Base-by-base conservation (phyloP, 2,329 filamentous ascomycete genomes). In the Xylariales sp. region DNA sequence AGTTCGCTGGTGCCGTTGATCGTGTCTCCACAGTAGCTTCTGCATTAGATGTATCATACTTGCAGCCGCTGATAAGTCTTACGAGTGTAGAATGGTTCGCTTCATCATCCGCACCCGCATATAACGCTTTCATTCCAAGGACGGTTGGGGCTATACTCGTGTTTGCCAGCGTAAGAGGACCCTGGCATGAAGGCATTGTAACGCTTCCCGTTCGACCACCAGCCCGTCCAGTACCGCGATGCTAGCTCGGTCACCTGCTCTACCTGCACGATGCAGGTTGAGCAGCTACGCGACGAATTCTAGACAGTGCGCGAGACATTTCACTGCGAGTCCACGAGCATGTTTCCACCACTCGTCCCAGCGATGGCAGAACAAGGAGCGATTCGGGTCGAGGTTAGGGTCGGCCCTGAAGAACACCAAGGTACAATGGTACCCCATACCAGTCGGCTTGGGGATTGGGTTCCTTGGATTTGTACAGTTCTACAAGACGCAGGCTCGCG, bases 351-450 rank as follows among this genome's bases (percentile, higher is more conserved):
- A 63, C 44, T 63, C 70, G 31, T 66, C 68, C 42, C 66, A 67
- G 47, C 62, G 69, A 47, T 70, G 66, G 27, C 55, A 58, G 38
- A 48, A 54, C 29, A 51, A 49, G 33, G 56, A 60, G 9, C 66
- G 66, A 44, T 77, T 78, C 60, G 69, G 73, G 21, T 69, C 73
- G 36, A 69, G 72, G 20, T 63, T 78, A 42, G 65, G 71, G 19
- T 66, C 66, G 44, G 71, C 73, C 31, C 59, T 74, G 39, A 68
- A 64, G 47, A 71, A 71, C 51, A 71, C 68, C 49, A 78, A 72
- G 62, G 74, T 93, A 47, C 80, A 86, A 69, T 96, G 90, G 90
- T 88, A 89, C 63, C 87, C 86, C 34, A 95, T 96, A 52, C 90
- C 90, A 16, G 78, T 95, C 42, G 87, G 84, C 19, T 73, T 95